Evolutionary conservation across 345 rosid species (phyloP).

Genomic region (Cardamine occulta): DNA sequence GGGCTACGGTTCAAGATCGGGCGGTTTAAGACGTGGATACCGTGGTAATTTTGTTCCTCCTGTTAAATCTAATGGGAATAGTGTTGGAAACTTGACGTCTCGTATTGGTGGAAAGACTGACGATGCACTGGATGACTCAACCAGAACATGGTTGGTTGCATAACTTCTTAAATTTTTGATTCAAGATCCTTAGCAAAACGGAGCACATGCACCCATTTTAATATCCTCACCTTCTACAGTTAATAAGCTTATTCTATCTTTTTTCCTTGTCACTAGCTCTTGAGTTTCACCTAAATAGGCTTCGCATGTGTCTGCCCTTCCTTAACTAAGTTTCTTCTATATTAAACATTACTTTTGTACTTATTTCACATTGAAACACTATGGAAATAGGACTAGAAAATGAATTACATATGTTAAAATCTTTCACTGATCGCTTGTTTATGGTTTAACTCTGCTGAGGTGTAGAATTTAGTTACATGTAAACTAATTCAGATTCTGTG

Average conservation of each 20-base stretch:
- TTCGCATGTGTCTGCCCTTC: constrained; percentile 3
- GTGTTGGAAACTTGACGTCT: constrained; percentile 67
- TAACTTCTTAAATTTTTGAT: constrained; percentile 9
- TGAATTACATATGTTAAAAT: not conserved
- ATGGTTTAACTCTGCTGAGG: not conserved
- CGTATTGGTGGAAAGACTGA: constrained; percentile 73
- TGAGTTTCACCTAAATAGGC: constrained; percentile 15
- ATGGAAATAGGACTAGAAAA: constrained; percentile 19
- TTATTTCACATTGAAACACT: constrained; percentile 23
- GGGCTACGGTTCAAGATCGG: constrained; percentile 64
- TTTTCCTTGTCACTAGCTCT: not conserved
- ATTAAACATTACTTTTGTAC: not conserved
- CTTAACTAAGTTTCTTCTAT: constrained; percentile 16
- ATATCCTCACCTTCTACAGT: not conserved
- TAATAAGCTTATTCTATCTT: not conserved
- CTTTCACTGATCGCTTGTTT: constrained; percentile 24
- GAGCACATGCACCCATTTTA: constrained; percentile 7
- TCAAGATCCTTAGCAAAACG: constrained; percentile 5
- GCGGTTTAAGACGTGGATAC: constrained; percentile 73
- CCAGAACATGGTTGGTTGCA: constrained; percentile 72
- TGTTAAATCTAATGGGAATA: constrained; percentile 71
- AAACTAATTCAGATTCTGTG: constrained; percentile 11
- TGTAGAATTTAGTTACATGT: constrained; percentile 16
- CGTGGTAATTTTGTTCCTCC: constrained; percentile 94
- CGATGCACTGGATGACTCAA: constrained; percentile 80